These are phyloP conservation scores for Wickerhamiella allomyrinae DNA, from an alignment of 805 yeast genomes.

Conservation along the genomic window DNA sequence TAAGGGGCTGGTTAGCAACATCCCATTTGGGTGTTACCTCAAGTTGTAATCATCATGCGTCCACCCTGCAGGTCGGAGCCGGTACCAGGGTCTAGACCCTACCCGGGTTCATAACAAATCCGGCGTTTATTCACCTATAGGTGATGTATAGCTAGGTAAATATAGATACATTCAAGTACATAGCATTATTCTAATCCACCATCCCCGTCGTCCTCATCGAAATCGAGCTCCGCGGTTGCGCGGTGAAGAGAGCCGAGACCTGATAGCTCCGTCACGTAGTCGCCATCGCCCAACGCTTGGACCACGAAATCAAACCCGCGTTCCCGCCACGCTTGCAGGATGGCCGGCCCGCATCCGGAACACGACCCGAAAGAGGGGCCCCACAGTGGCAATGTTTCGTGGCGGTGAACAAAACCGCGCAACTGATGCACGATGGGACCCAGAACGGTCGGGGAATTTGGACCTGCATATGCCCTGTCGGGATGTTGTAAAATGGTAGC, in stretches of 20 bases:
- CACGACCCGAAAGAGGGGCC: constrained; percentile 68
- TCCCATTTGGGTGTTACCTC: too few species aligned
- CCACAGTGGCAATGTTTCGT: constrained; percentile 45
- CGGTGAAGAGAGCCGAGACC: constrained; percentile 66
- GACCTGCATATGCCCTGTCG: constrained; percentile 32
- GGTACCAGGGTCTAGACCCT: too few species aligned
- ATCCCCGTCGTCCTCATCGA: constrained; percentile 28
- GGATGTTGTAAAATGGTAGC: constrained; percentile 63
- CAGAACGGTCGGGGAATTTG: constrained; percentile 30
- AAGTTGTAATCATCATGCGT: too few species aligned
- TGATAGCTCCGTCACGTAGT: constrained; percentile 58
- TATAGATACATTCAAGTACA: too few species aligned
- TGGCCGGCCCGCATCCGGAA: constrained; percentile 66
- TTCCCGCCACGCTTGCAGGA: constrained; percentile 36
- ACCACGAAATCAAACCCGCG: constrained; percentile 74
- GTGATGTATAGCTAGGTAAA: too few species aligned
- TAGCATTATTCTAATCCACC: too few species aligned
- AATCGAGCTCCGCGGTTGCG: constrained; percentile 46
- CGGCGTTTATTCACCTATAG: too few species aligned
- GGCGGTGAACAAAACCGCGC: constrained; percentile 66
- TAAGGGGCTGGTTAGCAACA: too few species aligned
- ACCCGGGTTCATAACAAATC: too few species aligned
- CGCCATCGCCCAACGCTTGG: constrained; percentile 49
- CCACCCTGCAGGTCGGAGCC: too few species aligned
- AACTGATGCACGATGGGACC: constrained; percentile 83